Evolutionary conservation across 1,139 yeast genomes (phyloP).

Genomic region (Wickerhamiella infanticola): DNA sequence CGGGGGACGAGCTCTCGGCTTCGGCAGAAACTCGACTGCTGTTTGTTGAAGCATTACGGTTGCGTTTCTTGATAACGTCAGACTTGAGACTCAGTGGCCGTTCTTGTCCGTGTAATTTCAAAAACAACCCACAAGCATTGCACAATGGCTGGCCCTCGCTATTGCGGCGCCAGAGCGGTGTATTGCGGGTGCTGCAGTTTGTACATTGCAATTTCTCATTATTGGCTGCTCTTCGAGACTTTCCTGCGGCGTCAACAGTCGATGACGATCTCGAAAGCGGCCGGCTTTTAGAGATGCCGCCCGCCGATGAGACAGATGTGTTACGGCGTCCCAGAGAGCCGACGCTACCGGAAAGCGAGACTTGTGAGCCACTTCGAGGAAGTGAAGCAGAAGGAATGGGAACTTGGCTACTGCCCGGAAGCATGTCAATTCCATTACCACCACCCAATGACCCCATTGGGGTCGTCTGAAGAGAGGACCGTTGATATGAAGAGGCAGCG

Average conservation of each 20-base stretch:
- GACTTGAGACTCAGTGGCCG: conserved; percentile 78
- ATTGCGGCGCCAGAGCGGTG: conserved; percentile 87
- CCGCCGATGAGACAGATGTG: not conserved
- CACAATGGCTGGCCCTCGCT: conserved; percentile 83
- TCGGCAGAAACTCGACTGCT: not conserved
- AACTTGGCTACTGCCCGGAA: not conserved
- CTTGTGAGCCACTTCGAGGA: not conserved
- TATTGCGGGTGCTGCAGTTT: conserved; percentile 77
- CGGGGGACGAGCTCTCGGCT: conserved; percentile 1
- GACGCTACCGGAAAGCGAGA: not conserved
- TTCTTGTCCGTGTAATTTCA: conserved; percentile 81
- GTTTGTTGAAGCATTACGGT: conserved; percentile 12
- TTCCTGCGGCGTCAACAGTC: conserved; percentile 3
- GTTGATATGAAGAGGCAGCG: not conserved
- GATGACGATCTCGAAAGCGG: conserved; percentile 6
- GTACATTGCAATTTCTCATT: conserved; percentile 34
- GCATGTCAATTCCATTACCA: not conserved
- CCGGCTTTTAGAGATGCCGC: conserved; percentile 1
- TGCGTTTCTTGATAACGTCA: conserved; percentile 74
- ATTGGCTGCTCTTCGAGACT: conserved; percentile 7
- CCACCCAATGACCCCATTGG: not conserved
- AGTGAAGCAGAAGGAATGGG: not conserved
- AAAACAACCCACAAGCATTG: conserved; percentile 82
- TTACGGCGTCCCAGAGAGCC: not conserved
- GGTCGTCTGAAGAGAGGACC: not conserved